Conservation (phyloP, 2,329 filamentous ascomycete genomes). For the Pseudocercospora cruenta region DNA sequence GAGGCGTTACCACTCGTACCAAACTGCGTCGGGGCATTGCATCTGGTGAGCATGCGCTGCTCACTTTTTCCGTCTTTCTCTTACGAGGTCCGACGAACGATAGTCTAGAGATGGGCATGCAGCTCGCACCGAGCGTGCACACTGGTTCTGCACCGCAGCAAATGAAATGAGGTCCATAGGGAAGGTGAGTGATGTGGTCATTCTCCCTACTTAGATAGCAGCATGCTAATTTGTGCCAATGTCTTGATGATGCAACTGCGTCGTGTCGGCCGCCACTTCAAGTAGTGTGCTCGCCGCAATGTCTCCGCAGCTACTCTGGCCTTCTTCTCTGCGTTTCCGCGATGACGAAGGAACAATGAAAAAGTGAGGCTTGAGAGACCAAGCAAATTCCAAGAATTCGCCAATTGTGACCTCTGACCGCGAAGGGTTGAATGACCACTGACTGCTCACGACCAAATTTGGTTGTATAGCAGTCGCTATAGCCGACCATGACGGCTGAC, state of each 20-base stretch:
- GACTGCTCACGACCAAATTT: too few species aligned
- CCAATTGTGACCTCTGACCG: not conserved
- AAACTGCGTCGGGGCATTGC: not conserved
- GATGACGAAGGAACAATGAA: not conserved
- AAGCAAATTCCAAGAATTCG: not conserved
- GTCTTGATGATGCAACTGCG: too few species aligned
- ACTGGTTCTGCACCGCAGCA: not conserved
- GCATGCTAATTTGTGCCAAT: too few species aligned
- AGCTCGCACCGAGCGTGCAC: not conserved
- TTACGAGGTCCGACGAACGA: not conserved
- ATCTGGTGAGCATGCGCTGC: not conserved
- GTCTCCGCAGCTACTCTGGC: too few species aligned
- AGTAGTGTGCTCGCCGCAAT: too few species aligned
- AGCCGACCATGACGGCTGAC: too few species aligned
- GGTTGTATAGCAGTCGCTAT: too few species aligned
- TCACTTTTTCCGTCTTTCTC: not conserved
- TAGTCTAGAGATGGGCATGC: not conserved
- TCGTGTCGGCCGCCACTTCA: too few species aligned
- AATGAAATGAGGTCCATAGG: not conserved
- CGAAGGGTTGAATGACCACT: too few species aligned
- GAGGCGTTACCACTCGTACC: not conserved
- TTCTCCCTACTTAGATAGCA: too few species aligned
- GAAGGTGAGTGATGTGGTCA: too few species aligned
- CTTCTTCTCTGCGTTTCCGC: not conserved
- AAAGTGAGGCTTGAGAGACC: not conserved